Evolutionary conservation across 176 grass and related monocot genomes (phyloP), one percentile per base, ranked within the genome.

Genomic region (Leersia perrieri): DNA sequence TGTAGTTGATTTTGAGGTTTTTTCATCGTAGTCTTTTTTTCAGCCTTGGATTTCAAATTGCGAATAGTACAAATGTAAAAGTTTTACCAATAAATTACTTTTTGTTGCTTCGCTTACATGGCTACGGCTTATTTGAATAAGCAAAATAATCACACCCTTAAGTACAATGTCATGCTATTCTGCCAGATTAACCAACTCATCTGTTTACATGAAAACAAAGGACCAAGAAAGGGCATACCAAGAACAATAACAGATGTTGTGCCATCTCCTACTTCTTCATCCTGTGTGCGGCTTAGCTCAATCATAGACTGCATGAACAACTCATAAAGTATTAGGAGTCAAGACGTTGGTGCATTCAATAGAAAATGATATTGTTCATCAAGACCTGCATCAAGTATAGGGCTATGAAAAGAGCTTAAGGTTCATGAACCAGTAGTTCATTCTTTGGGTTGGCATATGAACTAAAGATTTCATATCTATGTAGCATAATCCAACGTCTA

Each of bases 201-300:
- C 16, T 66, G 31, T 66, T 22, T n/a, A 66, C 32, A 66, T 33
- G 31, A 66, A 18, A 6, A 34, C 0, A 11, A 66, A 3, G 5
- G 22, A 77, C 34, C 9, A 62, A 66, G 3, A 18, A 22, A 35
- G 33, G 27, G 62, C 72, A 62, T 80, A 96, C 90, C 93, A 60
- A 96, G 88, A 84, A 96, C 90, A 82, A 96, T 96, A 26, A 92
- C 93, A 90, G 93, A 96, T 70, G 93, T 96, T 49, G 93, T 96
- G 49, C 90, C 93, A 88, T 96, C 93, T 64, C 93, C 93, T 38
- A 96, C 93, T 77, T 96, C 93, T 82, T 96, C 93, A 86, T 96
- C 93, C 34, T 96, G 88, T 67, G 90, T 92, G 22, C 88, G 90
- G 81, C 93, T 96, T 53, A 96, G 85, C 53, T 96, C 93, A 75